phyloP scores from a whole-genome alignment of 2,329 filamentous ascomycete species.

The Phialocephala sp. region DNA sequence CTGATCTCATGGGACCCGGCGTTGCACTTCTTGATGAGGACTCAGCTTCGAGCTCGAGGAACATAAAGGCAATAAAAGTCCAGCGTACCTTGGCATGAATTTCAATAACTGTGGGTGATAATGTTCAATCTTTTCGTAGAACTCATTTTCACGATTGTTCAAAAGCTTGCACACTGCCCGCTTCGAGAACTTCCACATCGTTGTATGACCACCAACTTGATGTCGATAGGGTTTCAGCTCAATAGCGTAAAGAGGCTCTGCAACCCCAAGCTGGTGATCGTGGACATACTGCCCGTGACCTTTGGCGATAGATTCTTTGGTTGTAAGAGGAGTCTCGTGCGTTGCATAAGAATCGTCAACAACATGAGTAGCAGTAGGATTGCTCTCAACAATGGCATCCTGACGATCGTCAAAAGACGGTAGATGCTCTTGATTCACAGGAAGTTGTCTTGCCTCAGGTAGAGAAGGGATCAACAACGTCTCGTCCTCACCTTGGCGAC shows the following conservation, averaged over 20 bases:
- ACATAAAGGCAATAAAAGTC: conserved; percentile 24
- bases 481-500: conserved; percentile 7
- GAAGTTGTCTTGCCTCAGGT: not conserved
- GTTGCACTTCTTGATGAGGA: conserved; percentile 30
- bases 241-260: conserved; percentile 79
- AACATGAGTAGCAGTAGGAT: not conserved
- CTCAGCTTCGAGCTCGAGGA: conserved; percentile 41
- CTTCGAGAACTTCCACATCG: conserved; percentile 93
- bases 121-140: conserved; percentile 94
- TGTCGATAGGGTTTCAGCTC: conserved; percentile 97
- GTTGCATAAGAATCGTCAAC: not conserved
- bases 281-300: conserved; percentile 49
- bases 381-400: not conserved
- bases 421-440: not conserved
- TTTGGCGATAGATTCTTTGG: conserved; percentile 16
- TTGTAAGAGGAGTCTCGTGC: not conserved
- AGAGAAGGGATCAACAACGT: conserved; percentile 24
- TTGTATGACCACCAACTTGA: conserved; percentile 96
- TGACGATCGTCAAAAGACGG: not conserved
- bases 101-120: conserved; percentile 87
- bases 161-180: conserved; percentile 97
- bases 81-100: conserved; percentile 80
- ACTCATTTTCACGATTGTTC: conserved; percentile 97
- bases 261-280: conserved; percentile 52
- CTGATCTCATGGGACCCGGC: conserved; percentile 12